Conservation (phyloP, 2,329 filamentous ascomycete species). For the Clarireedia homoeocarpa region DNA sequence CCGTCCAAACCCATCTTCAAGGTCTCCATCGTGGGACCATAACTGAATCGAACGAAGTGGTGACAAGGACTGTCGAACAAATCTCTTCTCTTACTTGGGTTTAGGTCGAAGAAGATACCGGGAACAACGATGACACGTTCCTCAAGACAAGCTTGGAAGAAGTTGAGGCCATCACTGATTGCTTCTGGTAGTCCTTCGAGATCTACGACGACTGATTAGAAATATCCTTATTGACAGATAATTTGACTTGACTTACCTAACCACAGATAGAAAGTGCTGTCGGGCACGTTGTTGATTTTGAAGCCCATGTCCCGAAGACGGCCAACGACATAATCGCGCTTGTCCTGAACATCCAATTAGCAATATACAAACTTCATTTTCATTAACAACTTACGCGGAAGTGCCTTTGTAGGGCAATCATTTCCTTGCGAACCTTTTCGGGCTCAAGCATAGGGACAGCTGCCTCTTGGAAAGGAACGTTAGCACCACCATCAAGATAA, state of each 20-base stretch:
- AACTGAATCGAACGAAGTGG: constrained; percentile 79
- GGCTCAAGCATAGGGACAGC: constrained; percentile 92
- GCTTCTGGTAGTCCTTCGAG: constrained; percentile 63
- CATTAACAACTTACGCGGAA: constrained; percentile 51
- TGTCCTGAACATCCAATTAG: constrained; percentile 42
- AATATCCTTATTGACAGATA: not conserved
- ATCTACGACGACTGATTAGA: constrained; percentile 29
- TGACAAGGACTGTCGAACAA: constrained; percentile 93
- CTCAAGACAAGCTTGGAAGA: constrained; percentile 87
- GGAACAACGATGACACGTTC: constrained; percentile 97
- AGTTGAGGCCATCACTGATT: constrained; percentile 90
- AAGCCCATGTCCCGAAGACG: constrained; percentile 83
- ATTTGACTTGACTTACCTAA: constrained; percentile 28
- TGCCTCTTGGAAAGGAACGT: constrained; percentile 92
- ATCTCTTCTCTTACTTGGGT: constrained; percentile 81
- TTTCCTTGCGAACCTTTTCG: constrained; percentile 69
- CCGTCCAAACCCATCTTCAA: constrained; percentile 74
- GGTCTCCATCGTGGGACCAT: constrained; percentile 74
- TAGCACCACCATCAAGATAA: constrained; percentile 90
- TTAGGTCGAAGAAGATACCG: constrained; percentile 96
- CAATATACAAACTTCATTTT: not conserved
- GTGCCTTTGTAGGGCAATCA: constrained; percentile 81
- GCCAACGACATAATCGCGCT: constrained; percentile 83
- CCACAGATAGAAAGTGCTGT: constrained; percentile 94
- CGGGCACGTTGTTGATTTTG: constrained; percentile 71